A percentile compares a stretch with the other conserved stretches of the same genome.
phyloP scores from a whole-genome alignment of 768 basidiomycete genomes.

The Termitomyces sp. region DNA sequence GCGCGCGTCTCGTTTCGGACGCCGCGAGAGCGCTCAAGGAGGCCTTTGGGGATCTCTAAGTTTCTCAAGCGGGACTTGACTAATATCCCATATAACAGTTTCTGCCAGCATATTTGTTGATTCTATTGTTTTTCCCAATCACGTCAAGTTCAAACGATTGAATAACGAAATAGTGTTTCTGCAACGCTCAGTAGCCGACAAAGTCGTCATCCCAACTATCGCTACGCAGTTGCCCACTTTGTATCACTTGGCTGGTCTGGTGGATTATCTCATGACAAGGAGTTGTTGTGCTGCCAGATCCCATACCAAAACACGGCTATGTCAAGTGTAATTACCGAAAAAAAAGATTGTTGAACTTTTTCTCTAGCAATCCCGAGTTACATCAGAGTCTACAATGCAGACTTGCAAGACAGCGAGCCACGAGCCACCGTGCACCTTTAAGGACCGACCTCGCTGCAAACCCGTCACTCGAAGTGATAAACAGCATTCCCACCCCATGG shows the following conservation, averaged over 20 bases:
- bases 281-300: too few relatives aligned
- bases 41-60: neutral
- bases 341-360: too few relatives aligned
- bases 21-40: neutral
- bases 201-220: neutral
- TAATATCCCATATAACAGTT: neutral
- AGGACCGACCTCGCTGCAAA: too few relatives aligned
- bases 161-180: neutral
- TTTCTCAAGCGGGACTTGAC: neutral
- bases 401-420: conserved; percentile 36
- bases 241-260: too few relatives aligned
- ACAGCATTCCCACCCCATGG: conserved; percentile 53
- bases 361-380: too few relatives aligned
- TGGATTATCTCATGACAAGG: too few relatives aligned
- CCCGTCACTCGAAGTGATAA: conserved; percentile 50
- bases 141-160: neutral
- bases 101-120: neutral
- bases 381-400: conserved; percentile 51
- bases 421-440: too few relatives aligned
- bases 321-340: too few relatives aligned
- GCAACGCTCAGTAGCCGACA: neutral
- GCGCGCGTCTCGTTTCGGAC: conserved; percentile 9
- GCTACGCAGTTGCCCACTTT: too few relatives aligned
- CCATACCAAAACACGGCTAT: too few relatives aligned
- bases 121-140: neutral